phyloP scores from a whole-genome alignment of 2,329 filamentous ascomycete genomes.

The Penicillium decumbens region DNA sequence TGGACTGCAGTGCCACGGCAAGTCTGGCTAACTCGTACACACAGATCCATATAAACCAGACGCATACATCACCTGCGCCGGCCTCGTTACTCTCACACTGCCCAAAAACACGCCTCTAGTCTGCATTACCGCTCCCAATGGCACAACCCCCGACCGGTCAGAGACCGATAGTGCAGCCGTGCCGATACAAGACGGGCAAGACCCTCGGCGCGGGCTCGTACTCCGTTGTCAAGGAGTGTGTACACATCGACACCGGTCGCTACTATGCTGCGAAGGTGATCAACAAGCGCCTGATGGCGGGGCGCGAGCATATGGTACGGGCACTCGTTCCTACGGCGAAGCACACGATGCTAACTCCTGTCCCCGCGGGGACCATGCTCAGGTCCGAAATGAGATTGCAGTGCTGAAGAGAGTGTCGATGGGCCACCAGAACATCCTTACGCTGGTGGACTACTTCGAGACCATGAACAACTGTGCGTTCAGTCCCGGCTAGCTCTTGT shows the following conservation, averaged over 20 bases:
- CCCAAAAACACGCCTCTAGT: not conserved
- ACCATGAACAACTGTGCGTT: conserved; percentile 88
- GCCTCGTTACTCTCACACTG: not conserved
- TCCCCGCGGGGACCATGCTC: conserved; percentile 4
- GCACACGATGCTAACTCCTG: conserved; percentile 7
- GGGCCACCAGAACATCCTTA: conserved; percentile 97
- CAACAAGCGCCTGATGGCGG: conserved; percentile 97
- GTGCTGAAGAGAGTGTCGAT: conserved; percentile 97
- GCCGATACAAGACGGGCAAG: conserved; percentile 97
- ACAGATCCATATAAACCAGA: conserved; percentile 11
- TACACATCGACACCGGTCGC: conserved; percentile 93
- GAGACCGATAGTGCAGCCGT: conserved; percentile 76
- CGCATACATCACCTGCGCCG: not conserved
- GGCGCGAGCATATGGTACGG: conserved; percentile 93
- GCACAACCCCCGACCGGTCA: conserved; percentile 30
- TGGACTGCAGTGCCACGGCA: conserved; percentile 2
- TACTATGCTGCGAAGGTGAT: conserved; percentile 99
- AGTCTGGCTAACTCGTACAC: conserved; percentile 12
- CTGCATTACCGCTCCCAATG: conserved; percentile 22
- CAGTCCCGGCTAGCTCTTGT: not conserved
- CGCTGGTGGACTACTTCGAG: conserved; percentile 97
- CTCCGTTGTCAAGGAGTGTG: conserved; percentile 97
- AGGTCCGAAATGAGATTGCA: conserved; percentile 97
- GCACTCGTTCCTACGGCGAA: not conserved
- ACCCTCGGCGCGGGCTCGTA: conserved; percentile 95